Base-by-base conservation (phyloP, 495 filamentous ascomycete species). In the Aspergillus sclerotioniger region DNA sequence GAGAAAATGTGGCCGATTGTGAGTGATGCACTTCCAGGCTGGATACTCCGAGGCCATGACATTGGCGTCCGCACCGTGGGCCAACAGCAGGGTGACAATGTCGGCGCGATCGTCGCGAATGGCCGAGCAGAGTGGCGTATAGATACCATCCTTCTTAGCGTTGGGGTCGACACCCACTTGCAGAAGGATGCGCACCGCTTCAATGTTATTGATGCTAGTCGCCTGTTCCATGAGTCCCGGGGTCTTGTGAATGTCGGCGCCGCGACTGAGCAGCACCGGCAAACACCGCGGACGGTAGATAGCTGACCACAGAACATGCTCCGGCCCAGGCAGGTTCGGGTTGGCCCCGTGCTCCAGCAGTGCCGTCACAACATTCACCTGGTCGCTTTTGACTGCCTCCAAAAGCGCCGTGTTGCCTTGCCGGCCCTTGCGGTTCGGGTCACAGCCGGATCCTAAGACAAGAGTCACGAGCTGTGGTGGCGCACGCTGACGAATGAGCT, bases 21-120 rank as follows among this genome's bases (percentile, higher is more conserved):
- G 81, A 4, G 81, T 84, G 9, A 84, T 68, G 62, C 81, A 84
- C 57, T 84, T 82, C 71, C 76, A 83, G 15, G 74, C 69, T 2
- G 81, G 80, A 60, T 81, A 82, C 56, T 82, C 79, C n/a, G 74
- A 74, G 28, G 80, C 78, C 49, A 70, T 69, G 10, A 77, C 55
- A 55, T 84, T 85, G 6, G 82, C 80, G 62, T 82, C 75, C 10
- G 81, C 81, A 12, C 78, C 77, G 37, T 74, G 70, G 12, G 65
- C 59, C 15, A 84, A 71, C 0, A 85, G 71, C 8, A 82, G 68
- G 21, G 73, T 57, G 10, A 85, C 69, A 48, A 85, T 79, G 60
- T 81, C 76, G 15, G 69, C 51, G 31, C 76, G 70, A 53, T 83
- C 75, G 53, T 83, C 78, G 29, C 81, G 77, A 61, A 84, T 83